Evolutionary conservation across 306 rosid genomes (phyloP).

Genomic region (Cicer cuneatum): DNA sequence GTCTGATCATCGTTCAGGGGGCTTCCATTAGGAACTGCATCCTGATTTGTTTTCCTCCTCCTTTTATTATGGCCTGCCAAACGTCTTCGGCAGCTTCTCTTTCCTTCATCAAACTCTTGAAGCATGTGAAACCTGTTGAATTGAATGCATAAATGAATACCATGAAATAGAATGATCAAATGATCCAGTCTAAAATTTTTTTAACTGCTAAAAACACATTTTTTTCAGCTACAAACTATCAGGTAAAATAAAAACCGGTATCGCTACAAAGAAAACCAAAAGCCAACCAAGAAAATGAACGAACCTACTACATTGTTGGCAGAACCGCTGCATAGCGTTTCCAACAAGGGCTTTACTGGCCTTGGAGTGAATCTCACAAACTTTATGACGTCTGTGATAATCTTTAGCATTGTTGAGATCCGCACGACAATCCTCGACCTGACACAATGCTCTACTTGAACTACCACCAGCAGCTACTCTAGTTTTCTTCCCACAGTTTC

Average conservation of each 20-base stretch:
- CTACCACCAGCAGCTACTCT: slow-evolving; percentile 61
- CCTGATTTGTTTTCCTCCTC: slow-evolving; percentile 62
- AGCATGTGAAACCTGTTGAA: slow-evolving; percentile 62
- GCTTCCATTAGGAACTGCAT: slow-evolving; percentile 57
- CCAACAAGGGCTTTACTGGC: slow-evolving; percentile 82
- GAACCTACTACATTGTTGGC: slow-evolving; percentile 98
- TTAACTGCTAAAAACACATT: background rate
- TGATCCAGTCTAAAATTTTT: background rate
- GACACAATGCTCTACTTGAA: slow-evolving; percentile 76
- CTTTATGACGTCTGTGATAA: slow-evolving; percentile 88
- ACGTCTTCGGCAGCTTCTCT: slow-evolving; percentile 72
- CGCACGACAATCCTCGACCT: slow-evolving; percentile 87
- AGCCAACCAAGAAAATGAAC: slow-evolving; percentile 32
- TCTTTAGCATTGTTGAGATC: slow-evolving; percentile 87
- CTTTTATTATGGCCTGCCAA: slow-evolving; percentile 69
- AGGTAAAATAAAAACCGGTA: background rate
- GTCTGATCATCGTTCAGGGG: slow-evolving; percentile 59
- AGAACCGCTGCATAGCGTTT: slow-evolving; percentile 82
- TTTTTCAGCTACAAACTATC: background rate
- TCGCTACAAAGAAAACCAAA: background rate
- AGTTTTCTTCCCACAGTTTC: slow-evolving; percentile 67
- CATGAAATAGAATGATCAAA: slow-evolving; percentile 19
- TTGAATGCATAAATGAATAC: slow-evolving; percentile 21
- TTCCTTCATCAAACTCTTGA: slow-evolving; percentile 72
- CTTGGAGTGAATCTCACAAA: slow-evolving; percentile 91